phyloP scores from a whole-genome alignment of 2,329 filamentous ascomycete genomes.

The Neonectria sp. region DNA sequence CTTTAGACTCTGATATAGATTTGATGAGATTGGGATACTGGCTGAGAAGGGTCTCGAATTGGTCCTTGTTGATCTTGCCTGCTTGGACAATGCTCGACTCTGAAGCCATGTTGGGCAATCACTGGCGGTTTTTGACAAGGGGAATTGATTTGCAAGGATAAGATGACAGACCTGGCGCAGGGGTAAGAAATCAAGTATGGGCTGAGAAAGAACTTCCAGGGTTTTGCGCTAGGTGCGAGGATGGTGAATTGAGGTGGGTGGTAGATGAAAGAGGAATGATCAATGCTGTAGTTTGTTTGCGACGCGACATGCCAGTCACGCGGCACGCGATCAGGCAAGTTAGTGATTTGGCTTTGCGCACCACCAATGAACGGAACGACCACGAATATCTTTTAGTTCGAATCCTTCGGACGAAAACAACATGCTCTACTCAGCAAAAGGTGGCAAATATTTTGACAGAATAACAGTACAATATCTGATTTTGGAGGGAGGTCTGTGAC shows the following conservation, averaged over 20 bases:
- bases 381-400: neutral
- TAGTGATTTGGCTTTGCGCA: neutral
- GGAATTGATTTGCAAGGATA: neutral
- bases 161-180: neutral
- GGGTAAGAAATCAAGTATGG: neutral
- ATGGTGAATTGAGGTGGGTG: neutral
- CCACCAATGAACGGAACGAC: conserved; percentile 20
- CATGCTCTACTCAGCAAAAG: no score
- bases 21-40: conserved; percentile 59
- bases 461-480: no score
- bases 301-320: conserved; percentile 2
- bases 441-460: no score
- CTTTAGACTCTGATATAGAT: conserved; percentile 61
- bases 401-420: conserved; percentile 49
- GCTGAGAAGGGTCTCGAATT: conserved; percentile 56
- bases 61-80: conserved; percentile 46
- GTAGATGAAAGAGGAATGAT: neutral
- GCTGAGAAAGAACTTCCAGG: conserved; percentile 43
- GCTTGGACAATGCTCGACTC: conserved; percentile 28
- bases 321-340: conserved; percentile 1
- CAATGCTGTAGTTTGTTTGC: neutral
- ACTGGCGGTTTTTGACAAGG: neutral
- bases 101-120: conserved; percentile 35
- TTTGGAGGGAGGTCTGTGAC: no score
- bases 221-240: neutral